phyloP scores from a whole-genome alignment of 495 filamentous ascomycete genomes.

The Glutinoglossum americanum region DNA sequence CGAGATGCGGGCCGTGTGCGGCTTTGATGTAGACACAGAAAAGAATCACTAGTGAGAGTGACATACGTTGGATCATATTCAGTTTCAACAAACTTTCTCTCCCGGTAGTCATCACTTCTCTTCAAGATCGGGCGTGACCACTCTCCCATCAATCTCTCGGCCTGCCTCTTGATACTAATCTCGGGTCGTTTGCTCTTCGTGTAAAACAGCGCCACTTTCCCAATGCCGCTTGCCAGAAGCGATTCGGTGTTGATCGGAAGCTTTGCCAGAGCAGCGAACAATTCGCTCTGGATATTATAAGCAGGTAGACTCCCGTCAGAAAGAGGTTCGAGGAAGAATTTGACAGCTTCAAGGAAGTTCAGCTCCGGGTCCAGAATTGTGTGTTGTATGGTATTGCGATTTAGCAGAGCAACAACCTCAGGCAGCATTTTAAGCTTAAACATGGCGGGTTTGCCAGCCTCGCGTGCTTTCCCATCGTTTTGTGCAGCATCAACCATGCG shows the following conservation, averaged over 20 bases:
- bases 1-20: too few relatives aligned
- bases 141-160: slow-evolving; percentile 72
- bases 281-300: slow-evolving; percentile 89
- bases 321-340: slow-evolving; percentile 92
- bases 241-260: slow-evolving; percentile 79
- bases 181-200: slow-evolving; percentile 81
- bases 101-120: slow-evolving; percentile 77
- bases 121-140: slow-evolving; percentile 95
- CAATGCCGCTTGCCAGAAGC: slow-evolving; percentile 75
- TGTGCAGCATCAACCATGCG: slow-evolving; percentile 85
- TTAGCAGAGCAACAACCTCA: slow-evolving; percentile 71
- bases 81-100: slow-evolving; percentile 36
- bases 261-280: slow-evolving; percentile 58
- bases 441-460: slow-evolving; percentile 55
- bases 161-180: slow-evolving; percentile 71
- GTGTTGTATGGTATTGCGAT: slow-evolving; percentile 64
- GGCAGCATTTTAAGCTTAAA: slow-evolving; percentile 90
- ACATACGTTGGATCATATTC: slow-evolving; percentile 35
- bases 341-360: slow-evolving; percentile 82
- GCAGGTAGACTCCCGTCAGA: slow-evolving; percentile 82
- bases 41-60: background rate
- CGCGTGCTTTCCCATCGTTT: slow-evolving; percentile 60
- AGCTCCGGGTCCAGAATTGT: slow-evolving; percentile 79
- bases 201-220: slow-evolving; percentile 91
- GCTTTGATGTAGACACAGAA: slow-evolving; percentile 3